phyloP scores from a whole-genome alignment of 169 alveolate genomes.

The Pseudocohnilembus persalinus region DNA sequence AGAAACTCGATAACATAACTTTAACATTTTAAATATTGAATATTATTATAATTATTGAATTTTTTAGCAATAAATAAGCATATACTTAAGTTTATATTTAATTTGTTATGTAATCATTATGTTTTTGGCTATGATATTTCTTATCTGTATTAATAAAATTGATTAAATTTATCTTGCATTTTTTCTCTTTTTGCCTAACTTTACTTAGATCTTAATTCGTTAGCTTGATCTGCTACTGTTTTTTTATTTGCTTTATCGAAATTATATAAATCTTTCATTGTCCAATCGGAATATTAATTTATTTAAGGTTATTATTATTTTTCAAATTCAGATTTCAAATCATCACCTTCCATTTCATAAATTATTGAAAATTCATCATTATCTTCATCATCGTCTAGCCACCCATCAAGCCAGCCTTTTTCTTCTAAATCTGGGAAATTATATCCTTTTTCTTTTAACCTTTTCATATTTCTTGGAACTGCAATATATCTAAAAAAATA shows the following conservation, averaged over 20 bases:
- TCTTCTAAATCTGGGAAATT: slow-evolving; percentile 45
- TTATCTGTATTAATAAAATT: background rate
- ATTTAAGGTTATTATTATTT: too few relatives aligned
- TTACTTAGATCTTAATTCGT: background rate
- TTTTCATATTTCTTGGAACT: slow-evolving; percentile 40
- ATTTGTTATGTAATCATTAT: too few relatives aligned
- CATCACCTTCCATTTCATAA: background rate
- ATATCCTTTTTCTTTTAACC: slow-evolving; percentile 38
- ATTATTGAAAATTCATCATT: slow-evolving; percentile 14
- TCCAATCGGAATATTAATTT: slow-evolving; percentile 16
- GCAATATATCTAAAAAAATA: slow-evolving; percentile 22
- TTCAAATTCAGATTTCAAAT: background rate
- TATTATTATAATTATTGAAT: too few relatives aligned
- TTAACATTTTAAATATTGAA: too few relatives aligned
- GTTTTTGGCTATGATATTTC: too few relatives aligned
- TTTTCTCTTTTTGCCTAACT: slow-evolving; percentile 6
- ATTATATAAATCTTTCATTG: slow-evolving; percentile 22
- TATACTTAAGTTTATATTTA: too few relatives aligned
- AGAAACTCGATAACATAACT: too few relatives aligned
- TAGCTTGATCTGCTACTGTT: background rate
- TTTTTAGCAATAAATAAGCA: too few relatives aligned
- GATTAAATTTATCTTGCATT: slow-evolving; percentile 18
- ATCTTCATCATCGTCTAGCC: slow-evolving; percentile 47
- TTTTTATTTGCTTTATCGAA: slow-evolving; percentile 3
- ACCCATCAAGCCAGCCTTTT: slow-evolving; percentile 43